Conservation (phyloP, 2,329 filamentous ascomycete genomes). For the Xylariaceae sp. region DNA sequence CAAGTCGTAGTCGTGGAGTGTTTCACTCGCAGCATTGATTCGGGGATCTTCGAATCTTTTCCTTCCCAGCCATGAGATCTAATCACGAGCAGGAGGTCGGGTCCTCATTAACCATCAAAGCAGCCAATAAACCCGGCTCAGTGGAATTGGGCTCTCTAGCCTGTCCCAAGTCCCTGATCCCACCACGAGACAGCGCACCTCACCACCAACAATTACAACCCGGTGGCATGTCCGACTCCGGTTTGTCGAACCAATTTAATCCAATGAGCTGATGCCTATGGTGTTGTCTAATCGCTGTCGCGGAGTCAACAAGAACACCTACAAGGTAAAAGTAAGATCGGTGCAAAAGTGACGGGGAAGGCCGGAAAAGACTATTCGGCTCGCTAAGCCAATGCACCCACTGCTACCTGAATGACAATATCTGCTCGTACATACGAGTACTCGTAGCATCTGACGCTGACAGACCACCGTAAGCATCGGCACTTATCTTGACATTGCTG, state of each 20-base stretch:
- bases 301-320: neutral
- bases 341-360: slow-evolving; percentile 14
- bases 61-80: neutral
- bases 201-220: slow-evolving; percentile 11
- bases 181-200: slow-evolving; percentile 13
- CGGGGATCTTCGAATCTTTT: too few species aligned
- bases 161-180: slow-evolving; percentile 14
- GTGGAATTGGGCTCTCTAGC: slow-evolving; percentile 17
- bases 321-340: slow-evolving; percentile 9
- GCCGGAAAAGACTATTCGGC: slow-evolving; percentile 11
- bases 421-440: neutral
- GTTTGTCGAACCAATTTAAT: too few species aligned
- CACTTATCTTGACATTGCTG: slow-evolving; percentile 19
- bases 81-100: too few species aligned
- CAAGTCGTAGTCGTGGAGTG: too few species aligned
- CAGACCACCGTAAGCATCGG: slow-evolving; percentile 20
- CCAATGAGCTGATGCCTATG: too few species aligned
- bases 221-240: too few species aligned
- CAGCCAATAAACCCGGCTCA: slow-evolving; percentile 8
- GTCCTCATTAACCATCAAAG: too few species aligned
- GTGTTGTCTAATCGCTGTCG: neutral
- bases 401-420: slow-evolving; percentile 10
- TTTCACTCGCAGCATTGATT: too few species aligned
- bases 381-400: slow-evolving; percentile 1
- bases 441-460: neutral